Evolutionary conservation across 768 basidiomycete genomes (phyloP).

Genomic region (Candolleomyces eurysporus): DNA sequence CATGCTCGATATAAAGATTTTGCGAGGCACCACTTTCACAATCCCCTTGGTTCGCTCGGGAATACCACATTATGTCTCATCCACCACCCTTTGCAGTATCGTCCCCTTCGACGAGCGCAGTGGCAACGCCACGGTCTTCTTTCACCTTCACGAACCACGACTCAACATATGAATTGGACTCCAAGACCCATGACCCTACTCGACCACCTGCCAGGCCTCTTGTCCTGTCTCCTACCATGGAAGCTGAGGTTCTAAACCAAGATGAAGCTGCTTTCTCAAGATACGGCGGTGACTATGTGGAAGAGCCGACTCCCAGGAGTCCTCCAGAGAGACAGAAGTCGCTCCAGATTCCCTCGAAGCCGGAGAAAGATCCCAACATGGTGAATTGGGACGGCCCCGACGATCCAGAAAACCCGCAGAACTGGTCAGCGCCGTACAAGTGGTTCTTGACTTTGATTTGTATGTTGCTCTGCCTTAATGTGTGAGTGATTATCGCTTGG

Average conservation of each 20-base stretch:
- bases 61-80: not conserved
- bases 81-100: not conserved
- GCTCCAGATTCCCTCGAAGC: not conserved
- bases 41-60: too few species aligned
- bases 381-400: slow-evolving; percentile 55
- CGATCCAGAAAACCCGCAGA: slow-evolving; percentile 57
- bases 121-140: not conserved
- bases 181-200: too few species aligned
- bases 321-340: not conserved
- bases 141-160: not conserved
- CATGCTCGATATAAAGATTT: too few species aligned
- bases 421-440: slow-evolving; percentile 44
- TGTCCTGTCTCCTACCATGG: too few species aligned
- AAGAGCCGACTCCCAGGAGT: slow-evolving; percentile 20
- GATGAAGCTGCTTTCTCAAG: slow-evolving; percentile 19
- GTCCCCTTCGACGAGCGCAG: not conserved
- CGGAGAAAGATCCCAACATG: slow-evolving; percentile 26
- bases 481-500: slow-evolving; percentile 35
- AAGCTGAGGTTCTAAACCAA: not conserved
- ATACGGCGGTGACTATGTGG: slow-evolving; percentile 30
- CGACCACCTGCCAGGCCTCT: too few species aligned
- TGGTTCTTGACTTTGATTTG: slow-evolving; percentile 45
- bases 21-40: too few species aligned
- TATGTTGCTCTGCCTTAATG: slow-evolving; percentile 51
- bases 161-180: too few species aligned